Evolutionary conservation across 2,329 filamentous ascomycete genomes (phyloP).

Genomic region (Daldinia eschscholtzii): DNA sequence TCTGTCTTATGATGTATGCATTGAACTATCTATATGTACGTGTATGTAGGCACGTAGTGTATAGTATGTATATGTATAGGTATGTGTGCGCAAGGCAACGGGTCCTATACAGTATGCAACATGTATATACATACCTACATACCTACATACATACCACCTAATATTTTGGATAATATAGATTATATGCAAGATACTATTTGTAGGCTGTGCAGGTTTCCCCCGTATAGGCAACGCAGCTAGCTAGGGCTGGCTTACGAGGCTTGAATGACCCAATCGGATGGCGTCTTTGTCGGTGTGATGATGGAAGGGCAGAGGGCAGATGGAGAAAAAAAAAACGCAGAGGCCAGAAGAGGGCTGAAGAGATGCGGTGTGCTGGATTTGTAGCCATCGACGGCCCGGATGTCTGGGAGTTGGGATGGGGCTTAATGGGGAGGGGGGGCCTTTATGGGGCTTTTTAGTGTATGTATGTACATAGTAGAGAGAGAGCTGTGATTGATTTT

Average conservation of each 20-base stretch:
- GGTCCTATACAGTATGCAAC: not conserved
- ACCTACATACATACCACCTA: no score
- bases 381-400: slow-evolving; percentile 25
- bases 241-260: slow-evolving; percentile 35
- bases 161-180: not conserved
- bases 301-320: not conserved
- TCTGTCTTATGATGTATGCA: not conserved
- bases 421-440: slow-evolving; percentile 1
- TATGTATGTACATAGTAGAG: no score
- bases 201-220: slow-evolving; percentile 1
- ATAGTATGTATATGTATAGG: not conserved
- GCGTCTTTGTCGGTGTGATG: slow-evolving; percentile 28
- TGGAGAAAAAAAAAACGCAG: not conserved
- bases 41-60: not conserved
- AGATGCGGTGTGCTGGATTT: slow-evolving; percentile 33
- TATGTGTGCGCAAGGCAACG: not conserved
- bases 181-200: slow-evolving; percentile 1
- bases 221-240: not conserved
- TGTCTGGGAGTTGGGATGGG: slow-evolving; percentile 14
- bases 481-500: not conserved
- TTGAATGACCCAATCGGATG: slow-evolving; percentile 37
- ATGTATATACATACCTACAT: not conserved
- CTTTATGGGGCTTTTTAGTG: slow-evolving; percentile 13
- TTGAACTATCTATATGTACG: not conserved
- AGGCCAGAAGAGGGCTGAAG: slow-evolving; percentile 28